phyloP scores from a whole-genome alignment of 2,329 filamentous ascomycete species.

The Fusarium tanahbumbuense region DNA sequence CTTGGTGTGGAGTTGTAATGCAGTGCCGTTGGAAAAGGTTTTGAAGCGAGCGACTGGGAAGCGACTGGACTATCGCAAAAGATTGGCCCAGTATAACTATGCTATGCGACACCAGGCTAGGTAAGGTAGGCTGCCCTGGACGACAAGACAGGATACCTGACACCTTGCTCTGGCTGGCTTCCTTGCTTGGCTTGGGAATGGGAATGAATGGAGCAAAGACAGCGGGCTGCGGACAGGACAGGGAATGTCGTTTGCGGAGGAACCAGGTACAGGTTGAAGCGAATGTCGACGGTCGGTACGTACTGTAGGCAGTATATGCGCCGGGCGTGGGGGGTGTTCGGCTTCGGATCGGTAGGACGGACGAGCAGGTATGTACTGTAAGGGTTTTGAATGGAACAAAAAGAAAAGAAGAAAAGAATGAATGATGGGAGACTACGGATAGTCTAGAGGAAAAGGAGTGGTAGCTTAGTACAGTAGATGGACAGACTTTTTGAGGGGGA shows the following conservation, averaged over 20 bases:
- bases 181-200: constrained; percentile 14
- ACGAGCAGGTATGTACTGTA: neutral
- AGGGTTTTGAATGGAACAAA: constrained; percentile 15
- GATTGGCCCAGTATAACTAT: constrained; percentile 9
- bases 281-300: constrained; percentile 20
- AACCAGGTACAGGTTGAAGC: constrained; percentile 25
- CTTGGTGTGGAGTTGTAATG: constrained; percentile 27
- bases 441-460: constrained; percentile 23
- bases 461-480: neutral
- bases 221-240: constrained; percentile 14
- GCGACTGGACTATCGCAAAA: constrained; percentile 18
- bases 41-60: constrained; percentile 38
- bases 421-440: constrained; percentile 13
- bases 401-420: constrained; percentile 9
- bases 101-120: neutral
- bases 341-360: neutral
- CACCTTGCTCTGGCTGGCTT: neutral
- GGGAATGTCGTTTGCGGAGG: constrained; percentile 35
- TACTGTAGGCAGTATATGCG: constrained; percentile 19
- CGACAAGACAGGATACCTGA: constrained; percentile 27
- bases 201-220: constrained; percentile 11
- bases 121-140: constrained; percentile 24
- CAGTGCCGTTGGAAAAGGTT: constrained; percentile 26
- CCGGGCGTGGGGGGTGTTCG: constrained; percentile 5
- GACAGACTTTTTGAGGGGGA: constrained; percentile 23